Percentiles rank a stretch among this genome's conserved stretches.
These are phyloP conservation scores for Rhytidiadelphus loreus DNA, from an alignment of 225 moss, liverwort and hornwort genomes.

Conservation along the genomic window DNA sequence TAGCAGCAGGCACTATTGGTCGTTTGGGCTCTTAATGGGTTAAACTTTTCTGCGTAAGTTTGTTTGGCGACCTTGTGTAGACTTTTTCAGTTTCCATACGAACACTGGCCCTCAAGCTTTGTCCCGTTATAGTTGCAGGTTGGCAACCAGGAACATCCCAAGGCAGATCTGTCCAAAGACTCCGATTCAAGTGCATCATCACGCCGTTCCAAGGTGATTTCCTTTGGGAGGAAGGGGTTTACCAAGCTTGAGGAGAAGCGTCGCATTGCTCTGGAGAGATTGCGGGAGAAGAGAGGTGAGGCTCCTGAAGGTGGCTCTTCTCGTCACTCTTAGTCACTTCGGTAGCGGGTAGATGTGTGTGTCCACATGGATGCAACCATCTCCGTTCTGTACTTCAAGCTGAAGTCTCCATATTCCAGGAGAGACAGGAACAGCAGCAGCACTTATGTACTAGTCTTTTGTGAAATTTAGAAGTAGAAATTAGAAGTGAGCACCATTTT, in stretches of 20 bases:
- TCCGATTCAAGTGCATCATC: slow-evolving; percentile 10
- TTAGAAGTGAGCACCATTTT: neutral
- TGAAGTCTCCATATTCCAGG: neutral
- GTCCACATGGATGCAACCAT: neutral
- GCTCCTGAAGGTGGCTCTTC: slow-evolving; percentile 18
- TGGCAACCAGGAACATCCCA: neutral
- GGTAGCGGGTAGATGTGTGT: neutral
- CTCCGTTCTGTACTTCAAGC: neutral
- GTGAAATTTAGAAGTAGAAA: neutral
- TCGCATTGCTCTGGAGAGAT: slow-evolving; percentile 53
- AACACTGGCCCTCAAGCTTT: neutral
- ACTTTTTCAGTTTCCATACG: neutral
- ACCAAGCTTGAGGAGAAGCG: slow-evolving; percentile 58
- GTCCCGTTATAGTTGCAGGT: slow-evolving; percentile 1
- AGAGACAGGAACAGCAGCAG: neutral
- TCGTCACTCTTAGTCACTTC: neutral
- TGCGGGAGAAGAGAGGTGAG: slow-evolving; percentile 48
- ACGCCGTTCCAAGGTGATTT: slow-evolving; percentile 62
- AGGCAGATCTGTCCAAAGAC: slow-evolving; percentile 14
- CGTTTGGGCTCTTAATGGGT: neutral
- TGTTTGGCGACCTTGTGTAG: neutral
- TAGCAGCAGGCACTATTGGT: neutral
- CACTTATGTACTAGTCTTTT: neutral
- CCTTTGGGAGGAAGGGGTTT: slow-evolving; percentile 59
- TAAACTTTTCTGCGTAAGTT: neutral